Evolutionary conservation across 129 eudicot species (phyloP).

Genomic region (Pittosporum tobira): DNA sequence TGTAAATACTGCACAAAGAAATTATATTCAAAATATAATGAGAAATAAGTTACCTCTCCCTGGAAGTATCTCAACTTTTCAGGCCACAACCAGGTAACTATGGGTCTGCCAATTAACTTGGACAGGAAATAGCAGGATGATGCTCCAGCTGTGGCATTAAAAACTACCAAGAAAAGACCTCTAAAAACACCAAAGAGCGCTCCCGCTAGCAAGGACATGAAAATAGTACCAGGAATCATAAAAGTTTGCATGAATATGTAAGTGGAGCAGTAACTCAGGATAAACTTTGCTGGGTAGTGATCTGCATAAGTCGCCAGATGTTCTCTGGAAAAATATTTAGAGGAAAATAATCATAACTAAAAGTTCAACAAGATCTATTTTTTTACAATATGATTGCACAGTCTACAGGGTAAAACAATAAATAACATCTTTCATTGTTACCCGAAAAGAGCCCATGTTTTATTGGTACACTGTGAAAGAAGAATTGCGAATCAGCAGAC

Average conservation of each 20-base stretch:
- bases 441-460: background rate
- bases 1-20: background rate
- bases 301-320: conserved; percentile 67
- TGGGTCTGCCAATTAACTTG: conserved; percentile 78
- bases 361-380: no score
- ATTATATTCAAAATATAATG: background rate
- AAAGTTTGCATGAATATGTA: conserved; percentile 98
- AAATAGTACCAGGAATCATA: conserved; percentile 96
- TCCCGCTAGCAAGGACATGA: conserved; percentile 93
- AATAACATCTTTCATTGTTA: background rate
- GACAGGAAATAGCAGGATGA: conserved; percentile 86
- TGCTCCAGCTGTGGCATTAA: conserved; percentile 93
- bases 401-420: no score
- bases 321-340: conserved; percentile 46
- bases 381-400: background rate
- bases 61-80: conserved; percentile 70
- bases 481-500: no score
- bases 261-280: conserved; percentile 81
- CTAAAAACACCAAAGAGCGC: conserved; percentile 82
- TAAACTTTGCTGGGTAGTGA: conserved; percentile 62
- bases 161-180: conserved; percentile 82
- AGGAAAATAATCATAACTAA: background rate
- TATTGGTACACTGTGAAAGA: no score
- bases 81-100: conserved; percentile 86
- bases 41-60: conserved; percentile 46